Conservation (phyloP, 192 early-diverging fungal species). For the Backusella tarrabulga region DNA sequence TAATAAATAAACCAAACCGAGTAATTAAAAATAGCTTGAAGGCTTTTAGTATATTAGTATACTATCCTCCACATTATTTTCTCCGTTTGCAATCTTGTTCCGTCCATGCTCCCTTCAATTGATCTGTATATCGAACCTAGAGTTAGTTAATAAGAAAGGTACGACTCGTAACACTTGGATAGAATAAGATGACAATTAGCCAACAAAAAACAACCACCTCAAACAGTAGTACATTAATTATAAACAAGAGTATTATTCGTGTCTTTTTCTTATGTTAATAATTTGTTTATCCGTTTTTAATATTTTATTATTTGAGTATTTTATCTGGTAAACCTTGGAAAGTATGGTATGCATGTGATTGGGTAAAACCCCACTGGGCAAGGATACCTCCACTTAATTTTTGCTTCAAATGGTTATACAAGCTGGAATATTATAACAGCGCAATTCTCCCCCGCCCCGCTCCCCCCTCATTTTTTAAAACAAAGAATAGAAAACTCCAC, state of each 20-base stretch:
- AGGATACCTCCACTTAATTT: background rate
- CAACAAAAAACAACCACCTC: background rate
- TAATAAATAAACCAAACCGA: background rate
- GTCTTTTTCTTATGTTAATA: background rate
- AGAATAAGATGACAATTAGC: background rate
- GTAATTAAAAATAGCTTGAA: background rate
- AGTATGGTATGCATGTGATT: background rate
- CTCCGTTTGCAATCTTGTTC: background rate
- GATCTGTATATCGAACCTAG: background rate
- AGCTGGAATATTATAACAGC: background rate
- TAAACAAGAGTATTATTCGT: background rate
- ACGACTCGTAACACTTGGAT: background rate
- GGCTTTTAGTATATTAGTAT: background rate
- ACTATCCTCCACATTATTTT: background rate
- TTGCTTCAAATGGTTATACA: background rate
- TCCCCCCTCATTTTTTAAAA: background rate
- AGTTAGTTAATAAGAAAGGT: background rate
- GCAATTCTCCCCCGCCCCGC: background rate
- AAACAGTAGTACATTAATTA: background rate
- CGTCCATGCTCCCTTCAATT: background rate
- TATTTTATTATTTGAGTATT: background rate
- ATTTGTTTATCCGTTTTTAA: background rate
- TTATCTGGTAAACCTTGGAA: slow-evolving; percentile 10
- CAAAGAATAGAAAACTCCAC: background rate
- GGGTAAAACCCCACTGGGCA: background rate